Evolutionary conservation across 495 filamentous ascomycete species (phyloP), one percentile per base, ranked within the genome.

Genomic region (Penicillium antarcticum): DNA sequence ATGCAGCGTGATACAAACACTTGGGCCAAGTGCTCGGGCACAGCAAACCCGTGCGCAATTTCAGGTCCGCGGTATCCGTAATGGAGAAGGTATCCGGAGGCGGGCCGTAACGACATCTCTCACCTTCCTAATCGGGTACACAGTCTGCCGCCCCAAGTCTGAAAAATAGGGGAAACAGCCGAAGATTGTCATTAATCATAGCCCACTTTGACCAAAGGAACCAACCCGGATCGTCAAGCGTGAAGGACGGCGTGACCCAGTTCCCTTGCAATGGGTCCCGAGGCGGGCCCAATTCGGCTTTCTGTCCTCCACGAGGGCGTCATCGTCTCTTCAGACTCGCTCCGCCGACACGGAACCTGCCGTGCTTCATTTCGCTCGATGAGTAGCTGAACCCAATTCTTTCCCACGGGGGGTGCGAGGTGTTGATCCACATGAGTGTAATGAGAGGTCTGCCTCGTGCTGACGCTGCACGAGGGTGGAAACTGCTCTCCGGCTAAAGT

Each of bases 121-220:
- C 35, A 51, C 54, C 54, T 60, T 60, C 50, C 53, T 26, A 32
- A 57, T 49, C 16, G 46, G 55, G 50, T 13, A 17, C 13, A 19
- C 17, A 13, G 8, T 32, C 17, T n/a, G 13, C 17, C 35, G 35
- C 21, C 21, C 14, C 45, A 33, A 19, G 21, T 7, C 13, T n/a
- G 19, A 0, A 2, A 34, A 42, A 24, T 3, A 4, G 11, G 12
- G 14, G 11, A 19, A 7, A 5, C 12, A 29, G 14, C 23, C 21
- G 16, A 9, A 7, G 23, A 17, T 26, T 19, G 14, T 32, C 23
- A 14, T 13, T 10, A 13, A 23, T 13, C 1, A 36, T 23, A 21
- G 8, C 12, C 24, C 19, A 2, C 26, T 29, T 29, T 29, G 26
- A 33, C 5, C 4, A 7, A 46, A 46, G 11, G 31, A 46, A 8